Conservation (phyloP, 805 yeast genomes). For the Sugiyamaella americana region DNA sequence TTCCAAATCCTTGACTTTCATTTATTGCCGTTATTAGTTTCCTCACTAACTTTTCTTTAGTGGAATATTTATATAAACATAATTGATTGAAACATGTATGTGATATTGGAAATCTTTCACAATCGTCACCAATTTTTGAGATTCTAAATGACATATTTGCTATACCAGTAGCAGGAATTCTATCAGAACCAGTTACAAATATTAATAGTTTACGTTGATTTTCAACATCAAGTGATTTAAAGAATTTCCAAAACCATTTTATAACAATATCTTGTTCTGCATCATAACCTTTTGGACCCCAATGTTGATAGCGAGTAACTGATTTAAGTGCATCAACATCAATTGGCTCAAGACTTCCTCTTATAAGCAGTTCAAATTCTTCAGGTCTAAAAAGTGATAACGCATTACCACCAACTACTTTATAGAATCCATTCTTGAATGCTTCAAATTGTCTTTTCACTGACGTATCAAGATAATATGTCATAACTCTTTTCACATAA, state of each 20-base stretch:
- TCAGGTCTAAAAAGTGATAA: conserved; percentile 72
- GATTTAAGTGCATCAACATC: conserved; percentile 64
- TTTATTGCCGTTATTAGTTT: conserved; percentile 66
- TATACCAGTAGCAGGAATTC: conserved; percentile 90
- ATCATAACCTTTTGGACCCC: conserved; percentile 37
- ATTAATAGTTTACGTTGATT: conserved; percentile 59
- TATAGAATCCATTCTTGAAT: conserved; percentile 64
- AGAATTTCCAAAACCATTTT: conserved; percentile 84
- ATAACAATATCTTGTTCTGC: conserved; percentile 42
- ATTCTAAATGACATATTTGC: conserved; percentile 68
- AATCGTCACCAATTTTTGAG: conserved; percentile 44
- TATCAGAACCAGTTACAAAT: conserved; percentile 85
- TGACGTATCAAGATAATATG: conserved; percentile 53
- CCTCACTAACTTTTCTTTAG: conserved; percentile 45
- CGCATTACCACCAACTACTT: conserved; percentile 76
- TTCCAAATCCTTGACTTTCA: conserved; percentile 84
- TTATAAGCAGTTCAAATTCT: conserved; percentile 70
- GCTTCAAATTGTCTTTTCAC: conserved; percentile 48
- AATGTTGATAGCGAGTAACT: conserved; percentile 69
- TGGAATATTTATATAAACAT: conserved; percentile 61
- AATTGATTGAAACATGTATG: conserved; percentile 95
- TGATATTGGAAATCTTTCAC: conserved; percentile 65
- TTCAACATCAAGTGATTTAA: conserved; percentile 39
- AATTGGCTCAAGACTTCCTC: conserved; percentile 67
- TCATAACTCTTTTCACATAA: conserved; percentile 59